Percentiles rank a stretch among this genome's conserved stretches.
Conservation (phyloP, 1,284 basidiomycete species). For the Boletus smithii region DNA sequence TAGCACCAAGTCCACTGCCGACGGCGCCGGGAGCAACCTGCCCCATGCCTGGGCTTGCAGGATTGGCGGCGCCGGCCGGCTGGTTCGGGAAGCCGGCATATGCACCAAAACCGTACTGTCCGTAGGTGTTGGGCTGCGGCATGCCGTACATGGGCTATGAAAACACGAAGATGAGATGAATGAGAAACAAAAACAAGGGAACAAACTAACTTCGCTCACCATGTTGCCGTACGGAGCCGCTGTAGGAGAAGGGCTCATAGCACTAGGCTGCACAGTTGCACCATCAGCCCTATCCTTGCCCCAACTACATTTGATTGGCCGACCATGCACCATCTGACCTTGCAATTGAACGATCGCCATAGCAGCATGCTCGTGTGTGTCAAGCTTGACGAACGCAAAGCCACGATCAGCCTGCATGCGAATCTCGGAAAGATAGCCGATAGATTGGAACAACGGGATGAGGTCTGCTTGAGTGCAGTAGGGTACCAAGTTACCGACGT, state of each 20-base stretch:
- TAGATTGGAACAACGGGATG: slow-evolving; percentile 93
- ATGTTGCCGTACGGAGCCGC: slow-evolving; percentile 70
- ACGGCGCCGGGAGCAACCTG: slow-evolving; percentile 51
- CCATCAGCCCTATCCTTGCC: slow-evolving; percentile 90
- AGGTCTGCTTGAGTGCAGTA: slow-evolving; percentile 95
- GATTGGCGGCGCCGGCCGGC: slow-evolving; percentile 45
- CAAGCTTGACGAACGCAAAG: slow-evolving; percentile 97
- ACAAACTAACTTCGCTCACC: slow-evolving; percentile 42
- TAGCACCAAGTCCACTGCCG: slow-evolving; percentile 53
- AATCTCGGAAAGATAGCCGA: slow-evolving; percentile 96
- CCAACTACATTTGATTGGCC: slow-evolving; percentile 97
- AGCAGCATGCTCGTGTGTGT: slow-evolving; percentile 96
- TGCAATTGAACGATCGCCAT: slow-evolving; percentile 95
- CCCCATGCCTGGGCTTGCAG: slow-evolving; percentile 62
- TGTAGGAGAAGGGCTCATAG: slow-evolving; percentile 64
- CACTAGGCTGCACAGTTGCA: slow-evolving; percentile 48
- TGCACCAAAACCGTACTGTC: slow-evolving; percentile 73
- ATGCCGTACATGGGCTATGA: slow-evolving; percentile 80
- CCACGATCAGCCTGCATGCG: slow-evolving; percentile 98
- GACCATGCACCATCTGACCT: slow-evolving; percentile 92
- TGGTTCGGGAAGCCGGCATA: slow-evolving; percentile 71
- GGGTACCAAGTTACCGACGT: slow-evolving; percentile 96
- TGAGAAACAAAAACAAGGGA: slow-evolving; percentile 3
- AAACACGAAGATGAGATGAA: slow-evolving; percentile 4
- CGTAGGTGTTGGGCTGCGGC: slow-evolving; percentile 76